phyloP scores from a whole-genome alignment of 73 alveolate species.

The Tetrahymena malaccensis region DNA sequence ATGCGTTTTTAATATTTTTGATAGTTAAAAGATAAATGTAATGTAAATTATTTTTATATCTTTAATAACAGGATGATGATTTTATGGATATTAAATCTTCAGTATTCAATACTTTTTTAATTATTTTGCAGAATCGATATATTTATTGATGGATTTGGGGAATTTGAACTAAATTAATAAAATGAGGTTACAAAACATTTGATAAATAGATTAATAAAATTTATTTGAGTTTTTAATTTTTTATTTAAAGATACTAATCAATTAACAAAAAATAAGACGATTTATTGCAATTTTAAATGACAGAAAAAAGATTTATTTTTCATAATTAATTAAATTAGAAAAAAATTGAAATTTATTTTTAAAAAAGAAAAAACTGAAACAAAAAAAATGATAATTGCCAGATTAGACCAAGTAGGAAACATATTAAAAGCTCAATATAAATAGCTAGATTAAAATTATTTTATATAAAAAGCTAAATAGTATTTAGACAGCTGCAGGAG shows the following conservation, averaged over 20 bases:
- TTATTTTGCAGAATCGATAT: not conserved
- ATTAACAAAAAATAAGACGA: too few species aligned
- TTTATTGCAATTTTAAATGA: not conserved
- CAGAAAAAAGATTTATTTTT: not conserved
- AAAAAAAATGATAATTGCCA: not conserved
- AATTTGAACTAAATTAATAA: not conserved
- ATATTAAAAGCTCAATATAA: not conserved
- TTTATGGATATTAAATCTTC: too few species aligned
- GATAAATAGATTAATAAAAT: not conserved
- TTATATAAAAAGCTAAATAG: not conserved
- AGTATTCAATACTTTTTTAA: too few species aligned
- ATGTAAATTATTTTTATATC: too few species aligned
- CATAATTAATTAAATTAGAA: not conserved
- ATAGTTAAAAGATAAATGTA: too few species aligned
- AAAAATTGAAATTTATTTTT: not conserved
- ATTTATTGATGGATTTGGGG: not conserved
- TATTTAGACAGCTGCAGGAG: not conserved
- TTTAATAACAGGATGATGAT: too few species aligned
- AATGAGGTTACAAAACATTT: not conserved
- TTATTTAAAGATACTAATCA: not conserved
- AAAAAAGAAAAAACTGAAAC: not conserved
- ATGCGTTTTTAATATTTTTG: too few species aligned
- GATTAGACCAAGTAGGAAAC: not conserved
- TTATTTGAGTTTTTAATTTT: not conserved
- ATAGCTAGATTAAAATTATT: not conserved